Base-by-base conservation (phyloP, 2,329 filamentous ascomycete species). In the Metarhizium rileyi region DNA sequence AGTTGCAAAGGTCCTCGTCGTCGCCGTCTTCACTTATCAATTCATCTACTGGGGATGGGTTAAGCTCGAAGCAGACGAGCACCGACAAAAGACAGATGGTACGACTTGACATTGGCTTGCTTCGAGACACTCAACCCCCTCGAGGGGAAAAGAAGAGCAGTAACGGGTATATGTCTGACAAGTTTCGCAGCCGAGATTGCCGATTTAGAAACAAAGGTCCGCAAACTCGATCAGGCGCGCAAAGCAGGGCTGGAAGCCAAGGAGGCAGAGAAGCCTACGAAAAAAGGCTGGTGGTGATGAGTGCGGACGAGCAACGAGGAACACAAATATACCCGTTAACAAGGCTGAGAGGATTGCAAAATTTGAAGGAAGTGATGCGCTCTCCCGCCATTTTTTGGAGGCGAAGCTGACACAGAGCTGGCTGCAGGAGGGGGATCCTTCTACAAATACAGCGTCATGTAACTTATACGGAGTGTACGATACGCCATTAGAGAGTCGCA, bases 11-110 rank as follows among this genome's bases (percentile, higher is more conserved):
- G 81, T 82, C 48, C 78, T 88, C 56, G 74, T 91, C 35, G 76
- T 86, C 61, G 86, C 87, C 48, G 77, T 90, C 49, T 82, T 88
- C 61, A 85, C 83, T 2, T 93, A 91, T 65, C 87, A 93, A 67
- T 59, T 86, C n/a, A 67, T 77, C 14, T 91, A 90, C 68, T 88
- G 80, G 71, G 70, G 69, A 14, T 93, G 87, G 87, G 63, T 79
- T 35, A 87, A 84, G 66, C 72, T 91, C 46, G 87, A 90, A 65
- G 77, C 78, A 30, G 75, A 87, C 48, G 87, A 93, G 68, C 71
- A 78, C 50, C 81, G 77, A 60, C 69, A 70, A 20, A 72, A 81
- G 42, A 78, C 77, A 57, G 68, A 77, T 56, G 75, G 82, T 84
- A 59, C 51, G 70, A 61, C 12, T 23, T 9, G 47, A 16, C 5